Conservation (phyloP, 2,329 filamentous ascomycete genomes). For the Xylogone sp. region DNA sequence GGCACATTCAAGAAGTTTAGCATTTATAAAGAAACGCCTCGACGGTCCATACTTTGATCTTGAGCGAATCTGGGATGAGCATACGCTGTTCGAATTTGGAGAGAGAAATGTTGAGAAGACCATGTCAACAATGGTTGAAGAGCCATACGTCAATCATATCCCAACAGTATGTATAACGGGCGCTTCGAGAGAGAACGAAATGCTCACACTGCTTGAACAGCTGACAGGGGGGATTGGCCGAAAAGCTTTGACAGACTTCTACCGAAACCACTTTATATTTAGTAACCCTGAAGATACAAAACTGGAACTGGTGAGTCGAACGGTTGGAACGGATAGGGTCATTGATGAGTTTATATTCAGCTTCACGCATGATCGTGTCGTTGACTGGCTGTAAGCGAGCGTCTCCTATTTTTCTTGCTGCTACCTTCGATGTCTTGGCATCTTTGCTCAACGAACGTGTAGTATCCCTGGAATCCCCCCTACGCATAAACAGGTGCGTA, state of each 20-base stretch:
- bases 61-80: slow-evolving; percentile 76
- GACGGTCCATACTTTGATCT: slow-evolving; percentile 68
- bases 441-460: neutral
- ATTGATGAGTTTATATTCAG: slow-evolving; percentile 67
- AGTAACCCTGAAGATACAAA: slow-evolving; percentile 64
- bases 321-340: slow-evolving; percentile 67
- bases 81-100: slow-evolving; percentile 68
- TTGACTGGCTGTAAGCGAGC: slow-evolving; percentile 66
- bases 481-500: slow-evolving; percentile 47
- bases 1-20: slow-evolving; percentile 59
- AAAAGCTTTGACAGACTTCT: slow-evolving; percentile 59
- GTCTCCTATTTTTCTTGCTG: neutral
- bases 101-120: slow-evolving; percentile 66
- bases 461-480: slow-evolving; percentile 57
- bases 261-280: slow-evolving; percentile 71
- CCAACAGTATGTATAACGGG: slow-evolving; percentile 10
- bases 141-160: slow-evolving; percentile 59
- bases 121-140: slow-evolving; percentile 78
- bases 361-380: slow-evolving; percentile 57
- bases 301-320: slow-evolving; percentile 68
- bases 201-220: slow-evolving; percentile 4
- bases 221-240: slow-evolving; percentile 64
- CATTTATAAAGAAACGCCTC: slow-evolving; percentile 60
- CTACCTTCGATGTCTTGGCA: neutral
- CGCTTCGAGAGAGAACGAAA: neutral